Evolutionary conservation across 1,284 basidiomycete genomes (phyloP).

Genomic region (Ustilago loliicola): DNA sequence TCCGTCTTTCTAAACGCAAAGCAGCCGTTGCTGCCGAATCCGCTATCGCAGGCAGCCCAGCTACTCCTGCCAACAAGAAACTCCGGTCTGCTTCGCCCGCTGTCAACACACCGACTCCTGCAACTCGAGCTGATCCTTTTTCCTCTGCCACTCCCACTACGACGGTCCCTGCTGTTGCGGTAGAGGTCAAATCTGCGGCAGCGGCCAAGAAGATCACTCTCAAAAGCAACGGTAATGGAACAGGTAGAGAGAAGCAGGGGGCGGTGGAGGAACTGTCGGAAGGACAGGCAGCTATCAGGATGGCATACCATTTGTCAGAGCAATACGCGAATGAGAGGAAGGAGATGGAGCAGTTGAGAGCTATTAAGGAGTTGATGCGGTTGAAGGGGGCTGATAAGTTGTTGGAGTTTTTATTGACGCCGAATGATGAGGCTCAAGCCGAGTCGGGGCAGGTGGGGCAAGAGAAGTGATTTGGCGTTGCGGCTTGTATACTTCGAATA

Average conservation of each 20-base stretch:
- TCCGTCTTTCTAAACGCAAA: constrained; percentile 46
- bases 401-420: constrained; percentile 49
- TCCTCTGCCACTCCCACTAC: constrained; percentile 1
- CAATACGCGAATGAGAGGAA: constrained; percentile 36
- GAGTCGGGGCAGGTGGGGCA: not conserved
- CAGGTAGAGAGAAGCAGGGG: no score
- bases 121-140: constrained; percentile 1
- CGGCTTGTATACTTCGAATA: no score
- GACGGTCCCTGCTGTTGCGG: constrained; percentile 1
- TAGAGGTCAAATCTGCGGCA: constrained; percentile 10
- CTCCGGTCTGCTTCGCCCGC: constrained; percentile 25
- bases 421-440: constrained; percentile 13
- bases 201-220: constrained; percentile 22
- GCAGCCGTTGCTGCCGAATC: constrained; percentile 49
- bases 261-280: not conserved
- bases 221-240: constrained; percentile 13
- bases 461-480: no score
- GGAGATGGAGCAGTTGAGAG: constrained; percentile 60
- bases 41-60: constrained; percentile 33
- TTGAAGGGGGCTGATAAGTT: constrained; percentile 41
- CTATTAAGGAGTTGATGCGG: constrained; percentile 50
- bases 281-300: constrained; percentile 17
- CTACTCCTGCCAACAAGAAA: constrained; percentile 33
- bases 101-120: not conserved
- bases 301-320: constrained; percentile 29